A percentile compares a stretch with the other conserved stretches of the same genome.
Conservation (phyloP, 805 yeast genomes). For the Ogataea kodamae region DNA sequence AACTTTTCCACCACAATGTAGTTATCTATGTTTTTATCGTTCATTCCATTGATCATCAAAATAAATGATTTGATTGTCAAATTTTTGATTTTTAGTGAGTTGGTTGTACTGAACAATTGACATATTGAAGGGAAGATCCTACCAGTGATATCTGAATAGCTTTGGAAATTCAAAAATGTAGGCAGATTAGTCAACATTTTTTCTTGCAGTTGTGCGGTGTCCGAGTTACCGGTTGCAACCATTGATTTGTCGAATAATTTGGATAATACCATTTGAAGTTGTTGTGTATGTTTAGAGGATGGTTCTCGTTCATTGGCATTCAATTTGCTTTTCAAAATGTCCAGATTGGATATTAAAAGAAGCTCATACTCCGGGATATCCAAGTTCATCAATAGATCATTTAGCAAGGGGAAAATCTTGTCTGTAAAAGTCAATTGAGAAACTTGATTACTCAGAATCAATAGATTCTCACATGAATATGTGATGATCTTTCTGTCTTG, state of each 20-base stretch:
- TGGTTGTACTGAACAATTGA: conserved; percentile 76
- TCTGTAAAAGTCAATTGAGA: conserved; percentile 80
- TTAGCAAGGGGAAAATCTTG: conserved; percentile 49
- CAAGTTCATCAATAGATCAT: conserved; percentile 24
- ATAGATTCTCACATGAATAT: conserved; percentile 49
- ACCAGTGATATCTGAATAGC: conserved; percentile 59
- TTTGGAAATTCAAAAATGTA: conserved; percentile 33
- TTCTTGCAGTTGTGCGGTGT: conserved; percentile 33
- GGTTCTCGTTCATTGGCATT: conserved; percentile 26
- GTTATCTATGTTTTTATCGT: conserved; percentile 61
- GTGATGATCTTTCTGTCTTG: conserved; percentile 40
- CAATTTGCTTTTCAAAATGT: conserved; percentile 26
- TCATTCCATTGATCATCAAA: conserved; percentile 40
- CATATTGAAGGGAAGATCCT: conserved; percentile 72
- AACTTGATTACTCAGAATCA: conserved; percentile 59
- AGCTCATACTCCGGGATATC: conserved; percentile 31
- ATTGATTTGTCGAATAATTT: conserved; percentile 34
- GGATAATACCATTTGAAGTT: conserved; percentile 29
- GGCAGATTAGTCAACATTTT: conserved; percentile 28
- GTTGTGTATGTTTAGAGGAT: conserved; percentile 22
- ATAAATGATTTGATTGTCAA: conserved; percentile 61
- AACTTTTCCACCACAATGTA: conserved; percentile 71
- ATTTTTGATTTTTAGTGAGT: conserved; percentile 74
- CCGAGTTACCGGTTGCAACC: conserved; percentile 15
- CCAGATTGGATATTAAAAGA: conserved; percentile 30